These are phyloP conservation scores for Plectranthus barbatus DNA, from an alignment of 257 asterid species.

Conservation along the genomic window DNA sequence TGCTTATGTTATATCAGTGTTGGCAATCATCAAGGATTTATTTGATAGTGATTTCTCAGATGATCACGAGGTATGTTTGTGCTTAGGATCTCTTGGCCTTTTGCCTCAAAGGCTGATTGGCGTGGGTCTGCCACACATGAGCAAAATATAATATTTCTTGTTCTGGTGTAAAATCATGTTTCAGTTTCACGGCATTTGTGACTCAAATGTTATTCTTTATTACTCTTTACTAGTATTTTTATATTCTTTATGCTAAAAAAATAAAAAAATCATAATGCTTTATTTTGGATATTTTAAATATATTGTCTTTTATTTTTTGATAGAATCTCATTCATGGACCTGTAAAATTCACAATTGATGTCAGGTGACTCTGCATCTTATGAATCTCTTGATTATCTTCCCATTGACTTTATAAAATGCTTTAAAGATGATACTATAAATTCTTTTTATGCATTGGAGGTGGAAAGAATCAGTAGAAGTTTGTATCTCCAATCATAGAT, in stretches of 20 bases:
- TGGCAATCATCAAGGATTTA: slow-evolving; percentile 62
- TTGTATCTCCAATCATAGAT: neutral
- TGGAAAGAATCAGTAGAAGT: neutral
- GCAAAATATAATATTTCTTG: neutral
- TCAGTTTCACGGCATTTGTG: neutral
- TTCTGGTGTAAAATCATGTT: neutral
- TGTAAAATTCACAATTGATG: neutral
- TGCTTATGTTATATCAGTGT: slow-evolving; percentile 66
- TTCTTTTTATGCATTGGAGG: neutral
- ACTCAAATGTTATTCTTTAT: neutral
- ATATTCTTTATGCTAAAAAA: too few relatives aligned
- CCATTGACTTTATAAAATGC: neutral
- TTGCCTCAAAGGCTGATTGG: neutral
- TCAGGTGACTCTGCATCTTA: neutral
- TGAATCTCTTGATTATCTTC: neutral
- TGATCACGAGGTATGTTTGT: slow-evolving; percentile 57
- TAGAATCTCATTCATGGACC: neutral
- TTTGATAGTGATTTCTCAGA: slow-evolving; percentile 27
- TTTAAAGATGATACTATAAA: neutral
- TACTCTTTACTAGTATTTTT: neutral
- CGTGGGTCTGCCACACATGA: neutral
- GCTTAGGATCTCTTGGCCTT: neutral
- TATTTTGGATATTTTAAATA: neutral
- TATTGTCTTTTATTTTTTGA: too few relatives aligned
- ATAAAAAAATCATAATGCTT: too few relatives aligned